A percentile compares a stretch with the other conserved stretches of the same genome.
Evolutionary conservation across 331 rosid species (phyloP).

Genomic region (Phaseolus coccineus): DNA sequence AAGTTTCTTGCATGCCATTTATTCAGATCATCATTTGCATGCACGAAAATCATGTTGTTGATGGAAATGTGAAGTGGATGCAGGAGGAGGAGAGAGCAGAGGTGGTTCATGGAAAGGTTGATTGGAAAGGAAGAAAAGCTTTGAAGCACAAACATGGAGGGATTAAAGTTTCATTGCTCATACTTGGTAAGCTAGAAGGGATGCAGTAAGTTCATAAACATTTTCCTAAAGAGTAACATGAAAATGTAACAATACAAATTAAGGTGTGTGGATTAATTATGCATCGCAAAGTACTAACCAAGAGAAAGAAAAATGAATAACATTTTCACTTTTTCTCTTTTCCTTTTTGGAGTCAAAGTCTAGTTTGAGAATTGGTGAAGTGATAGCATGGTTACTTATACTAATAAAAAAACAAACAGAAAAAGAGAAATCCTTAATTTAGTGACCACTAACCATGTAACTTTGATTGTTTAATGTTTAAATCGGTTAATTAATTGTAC

Average conservation of each 20-base stretch:
- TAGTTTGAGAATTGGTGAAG: not conserved
- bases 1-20: not conserved
- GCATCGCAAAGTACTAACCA: no score
- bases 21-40: not conserved
- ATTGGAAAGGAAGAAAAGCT: conserved; percentile 91
- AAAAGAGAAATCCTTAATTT: not conserved
- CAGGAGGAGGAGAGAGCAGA: not conserved
- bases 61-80: conserved; percentile 11
- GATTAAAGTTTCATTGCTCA: conserved; percentile 53
- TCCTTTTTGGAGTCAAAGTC: no score
- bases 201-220: not conserved
- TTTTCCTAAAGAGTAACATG: not conserved
- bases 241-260: not conserved
- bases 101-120: conserved; percentile 71
- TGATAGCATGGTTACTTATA: no score
- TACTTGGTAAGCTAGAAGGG: conserved; percentile 55
- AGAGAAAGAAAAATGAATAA: no score
- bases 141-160: conserved; percentile 81
- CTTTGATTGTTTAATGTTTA: not conserved
- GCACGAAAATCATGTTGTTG: conserved; percentile 34
- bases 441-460: not conserved
- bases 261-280: no score
- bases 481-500: no score
- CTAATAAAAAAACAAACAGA: not conserved
- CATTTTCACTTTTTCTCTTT: no score